Evolutionary conservation across 1,284 basidiomycete genomes (phyloP).

Genomic region (Pisolithus thermaeus): DNA sequence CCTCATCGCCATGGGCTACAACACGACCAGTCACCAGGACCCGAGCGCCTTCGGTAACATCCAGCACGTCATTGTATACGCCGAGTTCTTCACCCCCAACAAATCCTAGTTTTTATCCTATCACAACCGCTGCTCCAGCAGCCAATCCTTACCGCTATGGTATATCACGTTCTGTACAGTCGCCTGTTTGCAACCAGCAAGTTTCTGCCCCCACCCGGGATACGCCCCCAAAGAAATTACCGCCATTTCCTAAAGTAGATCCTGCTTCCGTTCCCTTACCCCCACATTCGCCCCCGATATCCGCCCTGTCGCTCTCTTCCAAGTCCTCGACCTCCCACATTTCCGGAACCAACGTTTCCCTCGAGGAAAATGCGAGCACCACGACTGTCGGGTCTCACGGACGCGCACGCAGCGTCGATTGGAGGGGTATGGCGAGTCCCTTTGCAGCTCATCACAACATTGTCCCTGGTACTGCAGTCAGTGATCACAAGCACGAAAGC

Average conservation of each 20-base stretch:
- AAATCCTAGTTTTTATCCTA: slow-evolving; percentile 42
- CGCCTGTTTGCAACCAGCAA: slow-evolving; percentile 31
- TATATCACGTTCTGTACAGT: slow-evolving; percentile 31
- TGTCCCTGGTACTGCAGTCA: slow-evolving; percentile 8
- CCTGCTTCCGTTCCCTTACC: slow-evolving; percentile 51
- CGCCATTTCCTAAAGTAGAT: slow-evolving; percentile 39
- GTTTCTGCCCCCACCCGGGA: slow-evolving; percentile 32
- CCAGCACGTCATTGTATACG: slow-evolving; percentile 31
- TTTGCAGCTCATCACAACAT: slow-evolving; percentile 10
- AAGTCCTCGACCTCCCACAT: slow-evolving; percentile 57
- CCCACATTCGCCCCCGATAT: slow-evolving; percentile 62
- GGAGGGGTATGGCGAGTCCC: slow-evolving; percentile 1
- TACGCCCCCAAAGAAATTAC: slow-evolving; percentile 18
- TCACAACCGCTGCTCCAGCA: slow-evolving; percentile 46
- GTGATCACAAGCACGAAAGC: slow-evolving; percentile 22
- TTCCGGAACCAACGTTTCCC: slow-evolving; percentile 33
- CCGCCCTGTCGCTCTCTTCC: slow-evolving; percentile 66
- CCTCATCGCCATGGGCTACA: slow-evolving; percentile 29
- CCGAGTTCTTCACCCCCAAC: slow-evolving; percentile 25
- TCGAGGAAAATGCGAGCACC: slow-evolving; percentile 24
- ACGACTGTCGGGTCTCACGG: slow-evolving; percentile 12
- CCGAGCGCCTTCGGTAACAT: slow-evolving; percentile 42
- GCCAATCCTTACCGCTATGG: slow-evolving; percentile 54
- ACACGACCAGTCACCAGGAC: slow-evolving; percentile 30
- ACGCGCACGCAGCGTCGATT: slow-evolving; percentile 11